Conservation (phyloP, 495 filamentous ascomycete genomes). For the Platismatia glauca region DNA sequence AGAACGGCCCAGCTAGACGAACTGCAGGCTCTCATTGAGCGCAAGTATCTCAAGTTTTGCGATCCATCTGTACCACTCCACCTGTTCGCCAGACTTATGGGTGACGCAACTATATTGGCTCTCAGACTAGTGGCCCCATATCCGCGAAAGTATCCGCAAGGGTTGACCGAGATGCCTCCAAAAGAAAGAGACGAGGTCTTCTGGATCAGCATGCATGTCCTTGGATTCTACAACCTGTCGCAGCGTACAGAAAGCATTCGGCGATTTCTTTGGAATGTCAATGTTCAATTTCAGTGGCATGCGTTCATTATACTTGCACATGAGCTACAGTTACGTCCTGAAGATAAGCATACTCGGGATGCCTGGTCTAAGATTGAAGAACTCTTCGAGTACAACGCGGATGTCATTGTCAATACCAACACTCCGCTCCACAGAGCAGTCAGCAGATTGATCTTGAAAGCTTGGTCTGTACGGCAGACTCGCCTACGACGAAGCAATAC, state of each 20-base stretch:
- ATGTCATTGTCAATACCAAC: slow-evolving; percentile 3
- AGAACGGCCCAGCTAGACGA: slow-evolving; percentile 40
- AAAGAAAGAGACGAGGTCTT: slow-evolving; percentile 35
- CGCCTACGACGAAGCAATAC: slow-evolving; percentile 1
- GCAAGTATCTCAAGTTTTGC: slow-evolving; percentile 46
- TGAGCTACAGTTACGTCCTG: slow-evolving; percentile 25
- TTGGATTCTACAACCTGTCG: slow-evolving; percentile 30
- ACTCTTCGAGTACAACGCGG: neutral
- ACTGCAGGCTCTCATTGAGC: slow-evolving; percentile 29
- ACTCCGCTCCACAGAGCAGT: slow-evolving; percentile 1
- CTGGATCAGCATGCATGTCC: slow-evolving; percentile 31
- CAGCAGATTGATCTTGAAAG: slow-evolving; percentile 3
- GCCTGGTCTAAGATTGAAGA: slow-evolving; percentile 6
- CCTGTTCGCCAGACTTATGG: slow-evolving; percentile 41
- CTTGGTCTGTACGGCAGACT: neutral
- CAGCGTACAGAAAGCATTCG: slow-evolving; percentile 25
- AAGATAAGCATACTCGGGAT: neutral
- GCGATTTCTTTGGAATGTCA: slow-evolving; percentile 32
- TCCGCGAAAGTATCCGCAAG: slow-evolving; percentile 34
- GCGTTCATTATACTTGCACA: slow-evolving; percentile 37
- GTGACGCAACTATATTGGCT: slow-evolving; percentile 30
- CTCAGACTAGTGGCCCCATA: slow-evolving; percentile 35
- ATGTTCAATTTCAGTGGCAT: slow-evolving; percentile 36
- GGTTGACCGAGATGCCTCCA: slow-evolving; percentile 25
- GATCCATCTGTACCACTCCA: slow-evolving; percentile 56